Conservation (phyloP, 169 alveolate species). For the Cryptosporidium ryanae region DNA sequence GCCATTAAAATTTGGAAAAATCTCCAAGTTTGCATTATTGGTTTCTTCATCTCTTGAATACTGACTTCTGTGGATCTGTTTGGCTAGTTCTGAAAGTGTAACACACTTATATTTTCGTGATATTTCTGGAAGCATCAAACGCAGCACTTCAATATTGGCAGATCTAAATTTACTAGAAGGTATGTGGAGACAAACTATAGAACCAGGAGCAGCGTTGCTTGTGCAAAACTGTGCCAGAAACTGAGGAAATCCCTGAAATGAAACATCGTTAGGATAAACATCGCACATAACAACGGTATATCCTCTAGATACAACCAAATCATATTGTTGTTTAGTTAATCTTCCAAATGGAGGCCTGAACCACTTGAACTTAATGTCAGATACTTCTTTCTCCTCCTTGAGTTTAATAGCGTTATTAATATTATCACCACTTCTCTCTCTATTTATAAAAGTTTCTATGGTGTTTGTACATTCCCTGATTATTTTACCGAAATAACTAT, state of each 20-base stretch:
- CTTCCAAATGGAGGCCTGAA: slow-evolving; percentile 76
- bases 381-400: background rate
- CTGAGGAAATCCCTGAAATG: slow-evolving; percentile 67
- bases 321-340: slow-evolving; percentile 62
- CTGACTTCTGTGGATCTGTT: background rate
- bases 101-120: slow-evolving; percentile 58
- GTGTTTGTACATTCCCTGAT: background rate
- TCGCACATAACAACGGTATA: slow-evolving; percentile 74
- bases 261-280: slow-evolving; percentile 75
- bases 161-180: slow-evolving; percentile 73
- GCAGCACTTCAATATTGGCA: slow-evolving; percentile 56
- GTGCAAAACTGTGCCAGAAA: slow-evolving; percentile 72
- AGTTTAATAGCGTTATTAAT: background rate
- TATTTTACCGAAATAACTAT: too few species aligned
- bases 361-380: slow-evolving; percentile 46
- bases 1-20: background rate
- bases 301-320: slow-evolving; percentile 55
- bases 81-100: slow-evolving; percentile 72
- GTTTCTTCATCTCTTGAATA: too few species aligned
- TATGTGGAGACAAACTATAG: slow-evolving; percentile 69
- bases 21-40: too few species aligned
- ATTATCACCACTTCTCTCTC: background rate
- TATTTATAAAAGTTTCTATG: background rate
- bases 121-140: slow-evolving; percentile 65
- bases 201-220: slow-evolving; percentile 75